A percentile compares a stretch with the other conserved stretches of the same genome.
phyloP scores from a whole-genome alignment of 1,139 yeast species.

The Kodamaea derodonti region DNA sequence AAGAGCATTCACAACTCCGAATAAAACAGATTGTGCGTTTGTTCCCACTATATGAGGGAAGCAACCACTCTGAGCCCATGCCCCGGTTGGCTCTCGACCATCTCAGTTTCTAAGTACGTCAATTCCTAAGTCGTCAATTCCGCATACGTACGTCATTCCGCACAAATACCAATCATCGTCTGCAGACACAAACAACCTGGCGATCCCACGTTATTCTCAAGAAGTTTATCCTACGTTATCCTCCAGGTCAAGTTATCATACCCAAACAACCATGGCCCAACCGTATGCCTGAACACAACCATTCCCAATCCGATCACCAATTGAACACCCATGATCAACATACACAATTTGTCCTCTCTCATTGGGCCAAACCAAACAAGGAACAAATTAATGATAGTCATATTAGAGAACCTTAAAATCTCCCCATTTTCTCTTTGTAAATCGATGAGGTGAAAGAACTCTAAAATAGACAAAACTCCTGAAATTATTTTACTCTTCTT shows the following conservation, averaged over 20 bases:
- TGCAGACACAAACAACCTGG: no score
- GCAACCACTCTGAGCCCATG: no score
- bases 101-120: no score
- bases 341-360: slow-evolving; percentile 75
- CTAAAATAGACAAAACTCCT: slow-evolving; percentile 32
- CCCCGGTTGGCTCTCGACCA: no score
- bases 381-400: slow-evolving; percentile 80
- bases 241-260: slow-evolving; percentile 66
- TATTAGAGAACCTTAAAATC: slow-evolving; percentile 60
- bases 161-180: no score
- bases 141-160: no score
- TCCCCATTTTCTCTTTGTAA: slow-evolving; percentile 31
- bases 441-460: slow-evolving; percentile 47
- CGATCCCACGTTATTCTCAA: no score
- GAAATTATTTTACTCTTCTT: slow-evolving; percentile 14
- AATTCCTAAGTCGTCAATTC: no score
- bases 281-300: slow-evolving; percentile 70
- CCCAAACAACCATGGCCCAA: slow-evolving; percentile 86
- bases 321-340: slow-evolving; percentile 56
- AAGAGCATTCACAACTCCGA: no score
- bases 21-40: no score
- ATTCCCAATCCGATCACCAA: slow-evolving; percentile 63
- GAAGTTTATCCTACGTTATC: slow-evolving; percentile 7
- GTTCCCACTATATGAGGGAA: no score
- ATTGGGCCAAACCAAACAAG: slow-evolving; percentile 87